A percentile compares a stretch with the other conserved stretches of the same genome.
Evolutionary conservation across 768 basidiomycete genomes (phyloP).

Genomic region (Tylopilus plumbeoviolaceoides): DNA sequence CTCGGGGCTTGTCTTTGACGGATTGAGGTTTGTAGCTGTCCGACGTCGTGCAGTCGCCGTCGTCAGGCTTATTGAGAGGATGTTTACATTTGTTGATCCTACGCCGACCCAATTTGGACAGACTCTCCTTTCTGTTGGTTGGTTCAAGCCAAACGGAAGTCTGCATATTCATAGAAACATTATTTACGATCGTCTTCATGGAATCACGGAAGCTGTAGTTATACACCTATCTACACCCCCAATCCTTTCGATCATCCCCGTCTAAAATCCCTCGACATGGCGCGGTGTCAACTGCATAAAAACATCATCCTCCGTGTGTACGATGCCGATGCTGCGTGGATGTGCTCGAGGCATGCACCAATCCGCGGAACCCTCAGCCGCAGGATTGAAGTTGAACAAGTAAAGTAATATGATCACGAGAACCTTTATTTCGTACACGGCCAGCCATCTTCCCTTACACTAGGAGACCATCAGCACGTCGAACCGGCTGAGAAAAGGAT

Average conservation of each 20-base stretch:
- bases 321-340: constrained; percentile 7
- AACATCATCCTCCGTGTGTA: constrained; percentile 20
- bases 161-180: neutral
- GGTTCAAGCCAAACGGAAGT: too few species aligned
- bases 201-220: neutral
- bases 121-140: too few species aligned
- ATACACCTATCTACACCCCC: too few species aligned
- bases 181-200: neutral
- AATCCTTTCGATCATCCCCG: too few species aligned
- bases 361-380: neutral
- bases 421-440: constrained; percentile 22
- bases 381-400: constrained; percentile 13
- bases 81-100: constrained; percentile 14
- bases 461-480: neutral
- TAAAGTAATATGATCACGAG: constrained; percentile 14
- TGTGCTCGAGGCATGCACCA: constrained; percentile 14
- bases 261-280: neutral
- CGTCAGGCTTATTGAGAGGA: constrained; percentile 4
- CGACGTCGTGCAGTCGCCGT: constrained; percentile 2
- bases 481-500: neutral
- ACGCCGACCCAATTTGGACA: neutral
- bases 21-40: neutral
- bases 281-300: constrained; percentile 6
- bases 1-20: neutral
- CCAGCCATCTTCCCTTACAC: constrained; percentile 26